These are phyloP conservation scores for Adansonia madagascariensis DNA, from an alignment of 441 rosid species.

Conservation along the genomic window DNA sequence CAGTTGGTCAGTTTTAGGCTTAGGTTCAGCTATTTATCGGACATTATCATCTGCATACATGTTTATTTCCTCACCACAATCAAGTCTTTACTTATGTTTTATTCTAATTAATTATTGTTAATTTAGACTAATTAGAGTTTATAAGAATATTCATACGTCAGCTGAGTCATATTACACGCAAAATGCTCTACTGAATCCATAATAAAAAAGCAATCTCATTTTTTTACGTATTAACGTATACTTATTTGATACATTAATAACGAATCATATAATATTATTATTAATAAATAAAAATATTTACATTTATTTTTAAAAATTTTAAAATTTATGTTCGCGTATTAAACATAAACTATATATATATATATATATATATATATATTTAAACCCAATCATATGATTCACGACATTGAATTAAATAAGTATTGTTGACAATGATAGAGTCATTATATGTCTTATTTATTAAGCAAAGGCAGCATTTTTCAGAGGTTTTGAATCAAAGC, in stretches of 20 bases:
- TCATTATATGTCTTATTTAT: not conserved
- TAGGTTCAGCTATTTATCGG: too few species aligned
- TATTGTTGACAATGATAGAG: not conserved
- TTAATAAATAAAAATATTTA: not conserved
- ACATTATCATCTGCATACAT: too few species aligned
- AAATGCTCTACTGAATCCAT: not conserved
- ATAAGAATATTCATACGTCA: conserved; percentile 7
- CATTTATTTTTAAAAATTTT: too few species aligned
- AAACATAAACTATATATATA: too few species aligned
- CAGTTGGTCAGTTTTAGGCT: too few species aligned
- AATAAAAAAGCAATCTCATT: too few species aligned
- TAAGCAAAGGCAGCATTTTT: conserved; percentile 1
- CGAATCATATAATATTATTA: not conserved
- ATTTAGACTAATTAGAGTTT: not conserved
- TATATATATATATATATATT: not conserved
- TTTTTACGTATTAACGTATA: not conserved
- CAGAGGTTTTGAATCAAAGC: conserved; percentile 13
- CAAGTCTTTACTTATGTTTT: not conserved
- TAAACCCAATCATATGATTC: conserved; percentile 15
- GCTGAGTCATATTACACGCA: not conserved
- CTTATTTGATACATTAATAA: not conserved
- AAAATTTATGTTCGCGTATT: too few species aligned
- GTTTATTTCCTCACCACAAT: too few species aligned
- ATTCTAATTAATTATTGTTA: not conserved
- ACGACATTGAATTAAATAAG: conserved; percentile 18